Percentiles rank a stretch among this genome's conserved stretches.
phyloP scores from a whole-genome alignment of 1,139 yeast species.

The Suzukiozyma palmioleophila region DNA sequence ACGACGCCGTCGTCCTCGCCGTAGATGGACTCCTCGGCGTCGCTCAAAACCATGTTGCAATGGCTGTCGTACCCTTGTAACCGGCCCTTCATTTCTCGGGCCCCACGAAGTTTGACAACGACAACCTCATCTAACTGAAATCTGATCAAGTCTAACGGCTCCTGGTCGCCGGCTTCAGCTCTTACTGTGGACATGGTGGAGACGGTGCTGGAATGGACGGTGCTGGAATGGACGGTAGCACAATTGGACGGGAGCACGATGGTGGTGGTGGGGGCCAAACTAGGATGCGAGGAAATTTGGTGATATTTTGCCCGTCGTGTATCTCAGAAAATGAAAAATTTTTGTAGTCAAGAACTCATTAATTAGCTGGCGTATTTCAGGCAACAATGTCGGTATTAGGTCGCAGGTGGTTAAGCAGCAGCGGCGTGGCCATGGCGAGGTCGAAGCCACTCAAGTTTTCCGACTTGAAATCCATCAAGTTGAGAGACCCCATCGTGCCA shows the following conservation, averaged over 20 bases:
- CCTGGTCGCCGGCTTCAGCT: constrained; percentile 36
- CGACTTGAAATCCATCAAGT: constrained; percentile 30
- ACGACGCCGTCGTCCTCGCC: constrained; percentile 45
- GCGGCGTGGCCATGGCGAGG: constrained; percentile 14
- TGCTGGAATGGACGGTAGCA: background rate
- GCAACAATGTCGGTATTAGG: constrained; percentile 1
- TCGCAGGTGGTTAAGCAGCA: background rate
- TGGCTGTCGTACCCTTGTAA: constrained; percentile 95
- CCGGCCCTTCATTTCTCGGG: constrained; percentile 85
- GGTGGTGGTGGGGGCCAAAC: background rate
- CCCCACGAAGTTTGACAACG: constrained; percentile 90
- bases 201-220: background rate
- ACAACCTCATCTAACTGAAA: constrained; percentile 84
- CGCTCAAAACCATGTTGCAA: constrained; percentile 93
- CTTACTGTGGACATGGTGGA: constrained; percentile 35
- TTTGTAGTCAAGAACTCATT: background rate
- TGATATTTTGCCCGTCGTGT: background rate
- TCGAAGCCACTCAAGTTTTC: constrained; percentile 26
- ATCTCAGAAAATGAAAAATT: constrained; percentile 3
- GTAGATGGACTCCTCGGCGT: constrained; percentile 82
- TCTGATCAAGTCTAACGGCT: constrained; percentile 84
- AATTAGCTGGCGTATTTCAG: background rate
- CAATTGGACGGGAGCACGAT: background rate
- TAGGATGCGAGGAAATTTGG: background rate
- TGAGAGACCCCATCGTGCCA: constrained; percentile 86